Base-by-base conservation (phyloP, 2,329 filamentous ascomycete genomes). In the Colletotrichum cordylinicola region DNA sequence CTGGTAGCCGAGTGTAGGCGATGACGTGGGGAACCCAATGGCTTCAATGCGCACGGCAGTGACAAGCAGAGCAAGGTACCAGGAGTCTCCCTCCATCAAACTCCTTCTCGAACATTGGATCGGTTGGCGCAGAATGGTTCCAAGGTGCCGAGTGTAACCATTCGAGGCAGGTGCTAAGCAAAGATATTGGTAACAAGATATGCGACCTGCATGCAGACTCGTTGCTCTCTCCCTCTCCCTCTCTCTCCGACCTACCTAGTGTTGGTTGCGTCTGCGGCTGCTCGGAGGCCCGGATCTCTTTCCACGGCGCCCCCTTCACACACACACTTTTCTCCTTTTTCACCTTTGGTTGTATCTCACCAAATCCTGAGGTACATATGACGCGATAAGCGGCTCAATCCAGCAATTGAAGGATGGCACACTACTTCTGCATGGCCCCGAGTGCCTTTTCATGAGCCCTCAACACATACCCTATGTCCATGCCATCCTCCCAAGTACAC, bases 131-230 rank as follows among this genome's bases (percentile, higher is more conserved):
- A 62, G 72, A 39, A 65, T 56, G 18, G 18, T 67, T 24, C 7
- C 12, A 35, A 76, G 58, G 58, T 74, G 70, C 70, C 74, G 70
- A 76, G 70, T 73, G 74, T 65, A 74, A 76, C 74, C 70, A 73
- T 60, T 58, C 43, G n/a, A 35, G 48, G 64, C 37, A 72, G 72
- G 68, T 72, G 61, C 39, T 61, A 67, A 13, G 39, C 39, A 60
- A 60, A 68, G 24, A 48, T 12, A 35, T 69, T 60, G 67, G 67
- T 69, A 69, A 69, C 33, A 61, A 37, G 67, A 69, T 61, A 61
- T 70, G 67, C 73, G 56, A 35, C 18, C 39, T 61, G 74, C 48
- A 69, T 75, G 62, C 55, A 72, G 24, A 27, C 37, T 48, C 37
- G 18, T 15, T 52, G 43, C 43, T 21, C n/a, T 52, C n/a, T 52